These are phyloP conservation scores for Syzygium syzygioides DNA, from an alignment of 441 rosid species.

Conservation along the genomic window DNA sequence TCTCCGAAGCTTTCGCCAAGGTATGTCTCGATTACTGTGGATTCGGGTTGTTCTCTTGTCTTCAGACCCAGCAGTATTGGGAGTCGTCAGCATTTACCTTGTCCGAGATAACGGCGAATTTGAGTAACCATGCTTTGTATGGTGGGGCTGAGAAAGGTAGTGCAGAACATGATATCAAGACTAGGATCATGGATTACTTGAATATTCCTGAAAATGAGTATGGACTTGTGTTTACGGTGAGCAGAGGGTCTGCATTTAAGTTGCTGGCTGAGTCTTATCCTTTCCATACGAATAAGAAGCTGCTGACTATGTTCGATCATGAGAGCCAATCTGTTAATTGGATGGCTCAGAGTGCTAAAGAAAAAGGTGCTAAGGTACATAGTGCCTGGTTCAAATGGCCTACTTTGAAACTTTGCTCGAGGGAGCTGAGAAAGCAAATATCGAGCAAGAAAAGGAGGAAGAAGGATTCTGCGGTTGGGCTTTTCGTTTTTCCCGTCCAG, in stretches of 20 bases:
- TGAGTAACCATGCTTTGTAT: slow-evolving; percentile 51
- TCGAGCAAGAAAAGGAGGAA: slow-evolving; percentile 51
- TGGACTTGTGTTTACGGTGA: slow-evolving; percentile 62
- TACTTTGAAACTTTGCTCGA: slow-evolving; percentile 53
- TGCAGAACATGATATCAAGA: slow-evolving; percentile 52
- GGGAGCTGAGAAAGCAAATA: slow-evolving; percentile 59
- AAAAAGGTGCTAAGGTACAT: slow-evolving; percentile 63
- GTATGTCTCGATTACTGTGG: slow-evolving; percentile 77
- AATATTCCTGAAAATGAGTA: slow-evolving; percentile 62
- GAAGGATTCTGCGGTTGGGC: slow-evolving; percentile 52
- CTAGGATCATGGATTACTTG: slow-evolving; percentile 58
- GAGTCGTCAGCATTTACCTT: slow-evolving; percentile 54
- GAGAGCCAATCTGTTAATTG: slow-evolving; percentile 69
- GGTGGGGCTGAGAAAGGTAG: slow-evolving; percentile 58
- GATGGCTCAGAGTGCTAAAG: slow-evolving; percentile 72
- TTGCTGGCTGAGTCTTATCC: slow-evolving; percentile 65
- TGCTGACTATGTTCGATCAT: slow-evolving; percentile 67
- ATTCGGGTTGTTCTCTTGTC: slow-evolving; percentile 53
- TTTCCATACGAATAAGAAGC: slow-evolving; percentile 51
- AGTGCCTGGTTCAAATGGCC: slow-evolving; percentile 81
- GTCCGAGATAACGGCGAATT: slow-evolving; percentile 59
- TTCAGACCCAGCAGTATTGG: slow-evolving; percentile 49
- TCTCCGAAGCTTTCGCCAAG: slow-evolving; percentile 36
- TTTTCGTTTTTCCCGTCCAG: slow-evolving; percentile 70
- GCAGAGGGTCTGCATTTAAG: slow-evolving; percentile 67